Evolutionary conservation across 345 rosid species (phyloP).

Genomic region (Salix purpurea): DNA sequence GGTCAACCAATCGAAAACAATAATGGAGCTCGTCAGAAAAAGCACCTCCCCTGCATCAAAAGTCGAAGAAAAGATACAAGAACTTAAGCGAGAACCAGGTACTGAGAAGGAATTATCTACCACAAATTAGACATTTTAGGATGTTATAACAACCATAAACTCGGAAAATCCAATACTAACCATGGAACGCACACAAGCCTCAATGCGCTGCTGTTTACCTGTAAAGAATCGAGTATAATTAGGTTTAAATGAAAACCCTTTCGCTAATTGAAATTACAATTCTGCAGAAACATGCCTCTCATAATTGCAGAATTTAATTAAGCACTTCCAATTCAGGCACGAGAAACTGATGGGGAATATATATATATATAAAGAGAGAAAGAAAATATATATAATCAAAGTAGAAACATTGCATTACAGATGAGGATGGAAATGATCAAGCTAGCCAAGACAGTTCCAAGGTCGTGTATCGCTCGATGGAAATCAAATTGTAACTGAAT

Average conservation of each 20-base stretch:
- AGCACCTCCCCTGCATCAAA: neutral
- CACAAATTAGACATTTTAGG: neutral
- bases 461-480: conserved; percentile 96
- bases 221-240: conserved; percentile 13
- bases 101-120: neutral
- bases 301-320: neutral
- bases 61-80: neutral
- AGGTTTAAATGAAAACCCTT: neutral
- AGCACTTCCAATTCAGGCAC: neutral
- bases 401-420: neutral
- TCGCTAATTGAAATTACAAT: neutral
- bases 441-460: conserved; percentile 94
- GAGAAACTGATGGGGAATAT: neutral
- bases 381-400: neutral
- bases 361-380: neutral
- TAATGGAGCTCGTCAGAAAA: neutral
- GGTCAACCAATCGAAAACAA: neutral
- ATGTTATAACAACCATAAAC: neutral
- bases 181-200: conserved; percentile 93
- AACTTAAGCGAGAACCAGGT: neutral
- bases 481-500: conserved; percentile 88
- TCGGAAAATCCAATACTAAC: conserved; percentile 36
- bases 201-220: conserved; percentile 98
- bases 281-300: too few relatives aligned
- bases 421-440: conserved; percentile 16